Evolutionary conservation across 768 basidiomycete genomes (phyloP), one percentile per base, ranked within the genome.

Genomic region (Hygrocybe coccinea): DNA sequence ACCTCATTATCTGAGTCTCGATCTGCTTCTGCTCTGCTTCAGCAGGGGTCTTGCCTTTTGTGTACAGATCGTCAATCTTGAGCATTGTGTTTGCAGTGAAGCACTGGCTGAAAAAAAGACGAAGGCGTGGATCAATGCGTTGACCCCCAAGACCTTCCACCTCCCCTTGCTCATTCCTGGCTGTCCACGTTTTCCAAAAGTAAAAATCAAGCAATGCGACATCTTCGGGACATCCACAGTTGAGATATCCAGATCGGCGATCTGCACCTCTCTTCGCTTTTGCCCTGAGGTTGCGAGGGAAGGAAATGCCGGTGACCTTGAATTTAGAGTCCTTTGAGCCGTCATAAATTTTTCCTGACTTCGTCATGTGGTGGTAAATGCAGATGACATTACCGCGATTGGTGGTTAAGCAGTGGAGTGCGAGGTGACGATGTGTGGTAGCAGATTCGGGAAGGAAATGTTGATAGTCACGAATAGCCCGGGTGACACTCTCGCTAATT

Each of bases 151-250:
- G 45, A 11, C 45, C 45, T 25, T 46, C 45, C 12, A 25, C 24
- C 2, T 46, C 17, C 19, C 45, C 45, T 46, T 46, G 12, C 17
- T 46, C 12, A 25, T 46, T 46, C 21, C 14, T 46, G 11, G 45
- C 45, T 12, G 52, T 53, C 52, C 37, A 53, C 17, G 52, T 53
- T 39, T 53, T 53, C 52, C 52, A 53, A 24, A 53, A 53, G 36
- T 53, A 53, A 21, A 53, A 53, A 21, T 53, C 52, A 14, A 53
- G 9, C 37, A 53, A 43, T 8, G 52, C 52, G 6, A 29, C 15
- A 19, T 53, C 52, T 33, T 15, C 24, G 9, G 25, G 5, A 19
- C 52, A 53, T 4, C 52, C 52, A 36, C 52, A 53, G 22, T 25
- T 41, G 12, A 53, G 37, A 43, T 41, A 39, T 12, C 52, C 52